A percentile compares a stretch with the other conserved stretches of the same genome.
phyloP scores from a whole-genome alignment of 2,329 filamentous ascomycete species.

The Colletotrichum eleusines region DNA sequence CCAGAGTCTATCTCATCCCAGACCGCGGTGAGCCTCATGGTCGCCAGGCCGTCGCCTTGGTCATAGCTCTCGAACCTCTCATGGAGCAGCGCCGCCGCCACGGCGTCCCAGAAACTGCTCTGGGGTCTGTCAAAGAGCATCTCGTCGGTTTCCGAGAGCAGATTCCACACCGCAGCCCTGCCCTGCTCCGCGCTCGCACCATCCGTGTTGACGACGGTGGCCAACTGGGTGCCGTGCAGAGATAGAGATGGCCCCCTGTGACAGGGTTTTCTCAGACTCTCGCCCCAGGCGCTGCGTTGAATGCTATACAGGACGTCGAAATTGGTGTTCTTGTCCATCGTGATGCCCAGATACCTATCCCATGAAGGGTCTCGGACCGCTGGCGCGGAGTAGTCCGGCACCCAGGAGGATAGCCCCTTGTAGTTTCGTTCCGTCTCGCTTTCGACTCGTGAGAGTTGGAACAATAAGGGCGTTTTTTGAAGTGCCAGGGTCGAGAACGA shows the following conservation, averaged over 20 bases:
- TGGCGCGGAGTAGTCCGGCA: background rate
- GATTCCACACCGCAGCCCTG: background rate
- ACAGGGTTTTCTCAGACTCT: background rate
- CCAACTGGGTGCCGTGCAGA: background rate
- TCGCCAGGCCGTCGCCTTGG: background rate
- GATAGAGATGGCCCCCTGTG: background rate
- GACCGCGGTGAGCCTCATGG: background rate
- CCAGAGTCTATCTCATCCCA: too few species aligned
- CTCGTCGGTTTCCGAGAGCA: background rate
- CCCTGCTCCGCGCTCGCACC: background rate
- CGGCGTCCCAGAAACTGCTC: background rate
- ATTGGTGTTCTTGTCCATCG: background rate
- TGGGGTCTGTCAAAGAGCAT: background rate
- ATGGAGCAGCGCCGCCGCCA: background rate
- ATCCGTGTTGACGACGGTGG: background rate
- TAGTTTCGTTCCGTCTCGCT: background rate
- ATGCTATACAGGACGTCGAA: background rate
- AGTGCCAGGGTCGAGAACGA: slow-evolving; percentile 15
- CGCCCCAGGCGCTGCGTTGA: background rate
- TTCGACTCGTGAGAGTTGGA: slow-evolving; percentile 13
- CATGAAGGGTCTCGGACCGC: background rate
- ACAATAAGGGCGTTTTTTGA: slow-evolving; percentile 15
- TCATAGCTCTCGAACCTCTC: background rate
- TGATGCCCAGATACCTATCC: background rate
- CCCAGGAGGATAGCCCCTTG: background rate